Base-by-base conservation (phyloP, 768 basidiomycete species). In the Russula earlei region DNA sequence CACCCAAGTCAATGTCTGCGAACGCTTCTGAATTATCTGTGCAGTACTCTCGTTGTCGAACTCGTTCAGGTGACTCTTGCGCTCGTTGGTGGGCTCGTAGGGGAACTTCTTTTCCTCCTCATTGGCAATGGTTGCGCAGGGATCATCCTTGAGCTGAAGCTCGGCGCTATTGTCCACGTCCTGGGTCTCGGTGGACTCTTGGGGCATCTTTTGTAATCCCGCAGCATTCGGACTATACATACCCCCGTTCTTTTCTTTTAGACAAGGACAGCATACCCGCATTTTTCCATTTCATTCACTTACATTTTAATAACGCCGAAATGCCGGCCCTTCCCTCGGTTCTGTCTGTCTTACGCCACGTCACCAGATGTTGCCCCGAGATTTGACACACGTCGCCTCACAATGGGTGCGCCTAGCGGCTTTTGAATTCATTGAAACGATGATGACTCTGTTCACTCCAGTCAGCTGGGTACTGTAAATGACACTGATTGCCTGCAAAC, bases 11-110 rank as follows among this genome's bases (percentile, higher is more conserved):
- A 14, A 12, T 49, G 12, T 31, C 22, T 54, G 20, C 1, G 41
- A 49, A 44, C 8, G 7, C n/a, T 38, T 29, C 52, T 58, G 29
- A 58, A 17, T 43, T 14, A 1, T 12, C 7, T 3, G 44, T 34
- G 9, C 17, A 58, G 56, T 3, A 10, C 33, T 25, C 14, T 36
- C 5, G 8, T 44, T 8, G 34, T 58, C n/a, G 8, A 37, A 44
- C 52, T 58, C 14, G 36, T 58, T 33, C 11, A 58, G 1, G 56
- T 49, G 10, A 47, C 54, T 27, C 41, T 58, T 31, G 34, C n/a
- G 15, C 46, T 58, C 25, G 52, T 49, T 10, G 56, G 47, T 19
- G 47, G 10, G 8, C 27, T 43, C 4, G 45, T 58, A 19, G 14
- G 10, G 10, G 24, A 54, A 17, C 56, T 58, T 14, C 25, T 54